Percentiles rank a stretch among this genome's conserved stretches.
Evolutionary conservation across 1,139 yeast genomes (phyloP).

Genomic region (Debaryomyces coudertii): DNA sequence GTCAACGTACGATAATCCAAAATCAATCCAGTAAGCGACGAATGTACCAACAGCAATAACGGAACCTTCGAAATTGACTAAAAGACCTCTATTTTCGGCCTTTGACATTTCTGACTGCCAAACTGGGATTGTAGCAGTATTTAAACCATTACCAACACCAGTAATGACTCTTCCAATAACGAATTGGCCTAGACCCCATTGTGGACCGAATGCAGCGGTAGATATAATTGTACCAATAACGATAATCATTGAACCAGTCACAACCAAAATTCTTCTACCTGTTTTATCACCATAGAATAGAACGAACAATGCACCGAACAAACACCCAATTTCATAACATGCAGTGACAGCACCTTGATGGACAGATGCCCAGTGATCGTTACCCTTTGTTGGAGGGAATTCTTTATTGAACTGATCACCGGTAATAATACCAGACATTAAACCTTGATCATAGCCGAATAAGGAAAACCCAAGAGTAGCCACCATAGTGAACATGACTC

Average conservation of each 20-base stretch:
- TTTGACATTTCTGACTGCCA: conserved; percentile 41
- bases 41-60: conserved; percentile 54
- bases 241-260: conserved; percentile 42
- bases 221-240: conserved; percentile 51
- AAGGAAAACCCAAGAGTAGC: conserved; percentile 67
- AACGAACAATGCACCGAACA: conserved; percentile 61
- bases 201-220: conserved; percentile 57
- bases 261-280: conserved; percentile 51
- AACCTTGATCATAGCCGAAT: conserved; percentile 81
- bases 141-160: conserved; percentile 44
- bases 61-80: conserved; percentile 70
- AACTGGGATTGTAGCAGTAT: conserved; percentile 44
- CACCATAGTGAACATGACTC: conserved; percentile 51
- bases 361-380: conserved; percentile 40
- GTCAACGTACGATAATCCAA: conserved; percentile 60
- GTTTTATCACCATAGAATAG: conserved; percentile 41
- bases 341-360: conserved; percentile 72
- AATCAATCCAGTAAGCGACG: conserved; percentile 46
- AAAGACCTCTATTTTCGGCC: conserved; percentile 46
- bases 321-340: conserved; percentile 75
- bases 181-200: conserved; percentile 50
- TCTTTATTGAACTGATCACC: conserved; percentile 58
- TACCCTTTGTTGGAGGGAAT: conserved; percentile 54
- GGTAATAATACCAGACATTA: conserved; percentile 71
- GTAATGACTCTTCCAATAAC: conserved; percentile 50